Conservation (phyloP, 352 stramenopile genomes). For the Thraustochytrium striatum region DNA sequence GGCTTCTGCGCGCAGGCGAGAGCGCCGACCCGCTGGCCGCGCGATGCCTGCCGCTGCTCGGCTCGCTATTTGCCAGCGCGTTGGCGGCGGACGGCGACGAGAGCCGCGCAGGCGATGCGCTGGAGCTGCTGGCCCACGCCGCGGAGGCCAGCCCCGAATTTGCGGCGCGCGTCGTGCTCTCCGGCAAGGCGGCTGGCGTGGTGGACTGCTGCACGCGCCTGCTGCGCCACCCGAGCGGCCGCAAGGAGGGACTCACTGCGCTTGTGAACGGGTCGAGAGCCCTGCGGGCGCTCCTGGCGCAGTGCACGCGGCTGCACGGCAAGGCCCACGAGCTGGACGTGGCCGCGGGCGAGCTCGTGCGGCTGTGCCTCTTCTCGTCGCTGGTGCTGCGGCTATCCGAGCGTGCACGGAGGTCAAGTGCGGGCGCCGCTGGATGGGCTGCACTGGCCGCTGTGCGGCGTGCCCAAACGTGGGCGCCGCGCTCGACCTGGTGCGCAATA, state of each 20-base stretch:
- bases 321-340: not conserved
- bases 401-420: constrained; percentile 40
- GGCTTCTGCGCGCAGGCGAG: not conserved
- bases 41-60: not conserved
- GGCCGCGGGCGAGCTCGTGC: not conserved
- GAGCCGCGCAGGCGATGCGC: not conserved
- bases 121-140: not conserved
- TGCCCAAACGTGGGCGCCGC: constrained; percentile 11
- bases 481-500: not conserved
- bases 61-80: not conserved
- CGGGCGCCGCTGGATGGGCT: constrained; percentile 7
- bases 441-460: not conserved
- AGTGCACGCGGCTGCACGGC: not conserved
- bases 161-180: not conserved
- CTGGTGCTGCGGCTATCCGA: constrained; percentile 1
- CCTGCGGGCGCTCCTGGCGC: not conserved
- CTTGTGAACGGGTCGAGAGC: not conserved
- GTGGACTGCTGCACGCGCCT: constrained; percentile 23
- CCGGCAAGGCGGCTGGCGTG: not conserved
- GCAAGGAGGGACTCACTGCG: not conserved
- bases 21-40: not conserved
- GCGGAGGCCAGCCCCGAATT: not conserved
- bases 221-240: not conserved
- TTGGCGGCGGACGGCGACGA: not conserved
- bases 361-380: constrained; percentile 27